These are phyloP conservation scores for Gossypium anomalum DNA, from an alignment of 345 rosid genomes.

Conservation along the genomic window DNA sequence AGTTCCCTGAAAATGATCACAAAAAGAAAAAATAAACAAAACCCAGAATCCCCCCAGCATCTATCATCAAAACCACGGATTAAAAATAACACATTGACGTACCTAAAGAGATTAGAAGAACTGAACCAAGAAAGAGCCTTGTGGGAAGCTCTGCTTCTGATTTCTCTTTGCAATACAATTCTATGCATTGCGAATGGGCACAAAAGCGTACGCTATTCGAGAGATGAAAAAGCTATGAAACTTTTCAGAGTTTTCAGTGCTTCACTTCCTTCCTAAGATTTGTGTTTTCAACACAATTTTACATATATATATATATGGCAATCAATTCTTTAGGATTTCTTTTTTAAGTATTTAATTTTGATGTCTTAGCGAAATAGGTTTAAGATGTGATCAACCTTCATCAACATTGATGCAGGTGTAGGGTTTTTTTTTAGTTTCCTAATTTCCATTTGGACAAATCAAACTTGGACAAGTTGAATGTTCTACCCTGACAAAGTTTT, in stretches of 20 bases:
- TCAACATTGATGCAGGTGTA: neutral
- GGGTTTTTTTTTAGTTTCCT: neutral
- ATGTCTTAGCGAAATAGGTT: too few species aligned
- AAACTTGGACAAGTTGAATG: neutral
- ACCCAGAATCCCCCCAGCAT: neutral
- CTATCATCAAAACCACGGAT: neutral
- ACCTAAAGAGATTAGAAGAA: slow-evolving; percentile 47
- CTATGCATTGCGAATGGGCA: slow-evolving; percentile 34
- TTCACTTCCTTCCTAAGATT: neutral
- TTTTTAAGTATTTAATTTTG: too few species aligned
- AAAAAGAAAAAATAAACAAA: neutral
- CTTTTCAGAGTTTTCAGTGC: neutral
- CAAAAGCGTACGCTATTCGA: neutral
- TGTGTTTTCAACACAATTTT: neutral
- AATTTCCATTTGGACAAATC: neutral
- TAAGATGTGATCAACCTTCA: neutral
- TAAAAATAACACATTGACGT: neutral
- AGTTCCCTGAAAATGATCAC: neutral
- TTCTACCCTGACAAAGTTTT: too few species aligned
- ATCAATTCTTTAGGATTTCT: neutral
- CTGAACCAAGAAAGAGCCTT: slow-evolving; percentile 28
- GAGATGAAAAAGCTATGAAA: neutral
- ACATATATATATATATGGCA: neutral
- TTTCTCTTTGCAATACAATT: slow-evolving; percentile 29
- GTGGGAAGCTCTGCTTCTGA: slow-evolving; percentile 40